These are phyloP conservation scores for Plenodomus biglobosus DNA, from an alignment of 2,329 filamentous ascomycete species.

Conservation along the genomic window DNA sequence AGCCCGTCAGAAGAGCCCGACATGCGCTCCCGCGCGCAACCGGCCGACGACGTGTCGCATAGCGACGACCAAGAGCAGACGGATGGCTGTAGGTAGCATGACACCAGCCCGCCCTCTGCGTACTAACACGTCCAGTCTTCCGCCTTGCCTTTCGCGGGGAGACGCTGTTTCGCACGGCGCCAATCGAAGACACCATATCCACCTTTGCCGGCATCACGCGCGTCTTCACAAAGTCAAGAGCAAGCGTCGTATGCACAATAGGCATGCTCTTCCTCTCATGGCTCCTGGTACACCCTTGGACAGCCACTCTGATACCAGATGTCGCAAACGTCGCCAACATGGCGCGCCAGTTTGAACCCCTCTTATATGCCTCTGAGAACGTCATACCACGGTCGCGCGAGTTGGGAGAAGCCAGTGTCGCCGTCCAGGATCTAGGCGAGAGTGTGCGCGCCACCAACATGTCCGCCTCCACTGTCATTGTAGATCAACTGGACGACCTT, in stretches of 20 bases:
- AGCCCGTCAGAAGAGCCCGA: constrained; percentile 32
- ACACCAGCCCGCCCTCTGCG: constrained; percentile 7
- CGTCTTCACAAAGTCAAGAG: constrained; percentile 68
- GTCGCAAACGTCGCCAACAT: constrained; percentile 88
- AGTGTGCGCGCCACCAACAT: constrained; percentile 87
- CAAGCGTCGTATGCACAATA: constrained; percentile 64
- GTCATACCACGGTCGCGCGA: constrained; percentile 83
- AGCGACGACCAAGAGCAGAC: constrained; percentile 30
- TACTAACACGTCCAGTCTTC: constrained; percentile 63
- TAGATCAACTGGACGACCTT: constrained; percentile 79
- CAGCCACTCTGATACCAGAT: constrained; percentile 71
- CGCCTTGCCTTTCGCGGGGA: constrained; percentile 85
- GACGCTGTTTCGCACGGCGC: constrained; percentile 82
- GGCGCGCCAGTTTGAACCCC: constrained; percentile 86
- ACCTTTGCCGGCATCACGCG: constrained; percentile 63
- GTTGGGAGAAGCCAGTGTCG: constrained; percentile 85
- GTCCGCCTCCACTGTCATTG: constrained; percentile 84
- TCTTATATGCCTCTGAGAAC: constrained; percentile 93
- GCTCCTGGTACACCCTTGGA: constrained; percentile 66
- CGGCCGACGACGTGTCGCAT: constrained; percentile 30
- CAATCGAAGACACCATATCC: constrained; percentile 71
- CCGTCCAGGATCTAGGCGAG: constrained; percentile 93
- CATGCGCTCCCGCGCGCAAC: constrained; percentile 19
- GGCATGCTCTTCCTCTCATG: constrained; percentile 66
- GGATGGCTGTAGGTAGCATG: constrained; percentile 40